phyloP scores from a whole-genome alignment of 2,329 filamentous ascomycete species.

The Pseudopithomyces maydicus region DNA sequence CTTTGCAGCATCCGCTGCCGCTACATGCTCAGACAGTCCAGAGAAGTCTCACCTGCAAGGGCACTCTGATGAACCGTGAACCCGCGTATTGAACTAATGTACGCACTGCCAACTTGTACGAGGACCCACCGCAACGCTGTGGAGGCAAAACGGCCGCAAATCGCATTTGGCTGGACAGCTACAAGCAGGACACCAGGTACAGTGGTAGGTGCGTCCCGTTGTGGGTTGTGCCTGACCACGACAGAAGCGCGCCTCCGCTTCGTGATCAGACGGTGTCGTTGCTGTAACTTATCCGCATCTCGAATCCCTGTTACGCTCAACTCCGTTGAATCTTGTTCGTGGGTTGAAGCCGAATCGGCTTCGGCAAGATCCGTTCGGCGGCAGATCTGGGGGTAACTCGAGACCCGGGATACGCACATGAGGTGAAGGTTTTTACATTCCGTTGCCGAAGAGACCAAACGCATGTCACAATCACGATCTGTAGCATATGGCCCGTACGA shows the following conservation, averaged over 20 bases:
- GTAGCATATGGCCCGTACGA: conserved; percentile 3
- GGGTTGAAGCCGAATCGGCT: neutral
- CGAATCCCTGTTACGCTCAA: conserved; percentile 4
- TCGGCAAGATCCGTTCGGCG: neutral
- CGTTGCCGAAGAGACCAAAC: conserved; percentile 8
- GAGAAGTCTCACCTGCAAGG: conserved; percentile 13
- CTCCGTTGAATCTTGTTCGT: neutral
- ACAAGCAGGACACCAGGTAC: neutral
- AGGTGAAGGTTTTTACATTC: conserved; percentile 10
- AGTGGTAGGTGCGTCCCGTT: conserved; percentile 13
- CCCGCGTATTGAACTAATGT: conserved; percentile 15
- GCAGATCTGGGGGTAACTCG: neutral
- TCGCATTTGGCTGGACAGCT: conserved; percentile 6
- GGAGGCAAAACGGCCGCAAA: conserved; percentile 6
- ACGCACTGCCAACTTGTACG: conserved; percentile 8
- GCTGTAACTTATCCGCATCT: neutral
- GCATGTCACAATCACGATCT: neutral
- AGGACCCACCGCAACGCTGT: conserved; percentile 17
- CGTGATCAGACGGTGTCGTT: conserved; percentile 1
- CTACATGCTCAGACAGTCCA: conserved; percentile 7
- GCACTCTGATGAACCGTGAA: conserved; percentile 15
- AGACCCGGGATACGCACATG: conserved; percentile 1
- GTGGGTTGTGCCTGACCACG: conserved; percentile 5
- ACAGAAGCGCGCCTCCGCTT: conserved; percentile 7
- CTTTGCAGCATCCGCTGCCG: neutral